phyloP scores from a whole-genome alignment of 306 rosid genomes.

The Rubus idaeus region DNA sequence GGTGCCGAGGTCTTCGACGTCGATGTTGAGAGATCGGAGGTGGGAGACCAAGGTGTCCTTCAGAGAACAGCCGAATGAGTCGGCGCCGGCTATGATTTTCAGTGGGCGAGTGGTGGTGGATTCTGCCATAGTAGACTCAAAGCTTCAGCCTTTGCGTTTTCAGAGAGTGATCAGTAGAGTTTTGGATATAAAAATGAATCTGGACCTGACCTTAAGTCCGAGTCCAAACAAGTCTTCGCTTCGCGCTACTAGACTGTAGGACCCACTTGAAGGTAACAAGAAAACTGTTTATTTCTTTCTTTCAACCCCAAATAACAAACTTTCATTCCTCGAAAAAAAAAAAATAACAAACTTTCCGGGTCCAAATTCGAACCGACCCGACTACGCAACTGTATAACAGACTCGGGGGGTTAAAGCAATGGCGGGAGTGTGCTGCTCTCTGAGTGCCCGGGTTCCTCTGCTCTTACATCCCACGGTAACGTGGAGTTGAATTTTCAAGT shows the following conservation, averaged over 20 bases:
- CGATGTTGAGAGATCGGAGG: conserved; percentile 62
- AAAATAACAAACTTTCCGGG: background rate
- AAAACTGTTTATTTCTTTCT: too few species aligned
- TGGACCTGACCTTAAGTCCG: too few species aligned
- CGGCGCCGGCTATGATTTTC: conserved; percentile 78
- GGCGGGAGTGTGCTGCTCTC: conserved; percentile 17
- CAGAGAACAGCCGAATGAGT: conserved; percentile 62
- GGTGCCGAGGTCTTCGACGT: conserved; percentile 81
- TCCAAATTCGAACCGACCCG: background rate
- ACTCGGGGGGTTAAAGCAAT: background rate
- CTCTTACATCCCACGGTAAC: conserved; percentile 11
- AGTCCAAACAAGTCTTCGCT: too few species aligned
- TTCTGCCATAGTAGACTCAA: conserved; percentile 35
- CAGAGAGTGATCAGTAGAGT: conserved; percentile 1
- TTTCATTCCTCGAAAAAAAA: background rate
- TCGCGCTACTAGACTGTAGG: background rate
- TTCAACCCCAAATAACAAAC: too few species aligned
- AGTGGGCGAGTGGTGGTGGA: conserved; percentile 25
- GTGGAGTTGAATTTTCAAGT: background rate
- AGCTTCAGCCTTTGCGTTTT: background rate
- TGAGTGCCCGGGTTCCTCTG: background rate
- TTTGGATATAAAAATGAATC: background rate
- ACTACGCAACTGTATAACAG: background rate
- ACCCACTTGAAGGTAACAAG: background rate
- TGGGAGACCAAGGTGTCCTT: conserved; percentile 70